Conservation (phyloP, 2,329 filamentous ascomycete species). For the Arthrobotrys iridis region DNA sequence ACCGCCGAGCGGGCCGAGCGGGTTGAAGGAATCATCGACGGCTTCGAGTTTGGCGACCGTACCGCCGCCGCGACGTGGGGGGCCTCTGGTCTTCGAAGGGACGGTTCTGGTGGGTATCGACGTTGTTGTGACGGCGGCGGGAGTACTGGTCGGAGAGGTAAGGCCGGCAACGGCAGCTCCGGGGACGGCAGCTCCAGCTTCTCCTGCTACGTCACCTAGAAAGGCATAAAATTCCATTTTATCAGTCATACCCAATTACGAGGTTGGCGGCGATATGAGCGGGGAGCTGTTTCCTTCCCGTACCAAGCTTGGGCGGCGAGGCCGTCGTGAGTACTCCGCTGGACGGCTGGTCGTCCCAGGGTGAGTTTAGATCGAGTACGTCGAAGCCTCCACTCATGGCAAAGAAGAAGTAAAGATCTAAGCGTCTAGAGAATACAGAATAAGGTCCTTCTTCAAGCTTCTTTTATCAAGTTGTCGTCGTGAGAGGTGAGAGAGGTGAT, state of each 20-base stretch:
- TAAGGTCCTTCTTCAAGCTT: slow-evolving; percentile 5
- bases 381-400: slow-evolving; percentile 54
- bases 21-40: slow-evolving; percentile 79
- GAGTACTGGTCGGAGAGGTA: slow-evolving; percentile 7
- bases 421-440: not conserved
- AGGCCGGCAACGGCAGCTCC: slow-evolving; percentile 1
- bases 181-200: not conserved
- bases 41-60: slow-evolving; percentile 82
- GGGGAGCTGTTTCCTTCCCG: not conserved
- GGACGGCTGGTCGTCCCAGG: slow-evolving; percentile 54
- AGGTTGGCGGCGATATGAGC: no score
- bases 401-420: no score
- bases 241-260: not conserved
- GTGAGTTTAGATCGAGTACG: slow-evolving; percentile 50
- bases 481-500: not conserved
- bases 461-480: not conserved
- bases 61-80: slow-evolving; percentile 71
- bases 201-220: slow-evolving; percentile 30
- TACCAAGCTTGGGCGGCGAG: slow-evolving; percentile 38
- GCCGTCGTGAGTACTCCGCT: slow-evolving; percentile 13
- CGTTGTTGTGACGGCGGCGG: slow-evolving; percentile 9
- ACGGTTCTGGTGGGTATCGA: slow-evolving; percentile 46
- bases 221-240: not conserved
- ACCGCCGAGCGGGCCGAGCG: slow-evolving; percentile 73
- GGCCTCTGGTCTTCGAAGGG: slow-evolving; percentile 58